Evolutionary conservation across 441 rosid genomes (phyloP).

Genomic region (Aquilaria agallochum): DNA sequence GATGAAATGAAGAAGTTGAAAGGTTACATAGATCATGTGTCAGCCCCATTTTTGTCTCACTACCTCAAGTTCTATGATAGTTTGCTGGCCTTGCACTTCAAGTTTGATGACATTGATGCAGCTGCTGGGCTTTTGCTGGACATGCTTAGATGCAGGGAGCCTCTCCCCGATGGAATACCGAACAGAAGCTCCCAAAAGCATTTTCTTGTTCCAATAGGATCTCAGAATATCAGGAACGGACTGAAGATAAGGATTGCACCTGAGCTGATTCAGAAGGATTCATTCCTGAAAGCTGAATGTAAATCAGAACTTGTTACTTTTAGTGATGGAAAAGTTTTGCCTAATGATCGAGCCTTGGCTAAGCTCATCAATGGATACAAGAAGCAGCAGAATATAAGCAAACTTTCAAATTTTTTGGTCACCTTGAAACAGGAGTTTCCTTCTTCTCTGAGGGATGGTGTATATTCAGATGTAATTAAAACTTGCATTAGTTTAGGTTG

Average conservation of each 20-base stretch:
- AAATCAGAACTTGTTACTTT: conserved; percentile 35
- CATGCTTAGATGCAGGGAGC: conserved; percentile 30
- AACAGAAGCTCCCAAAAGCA: conserved; percentile 26
- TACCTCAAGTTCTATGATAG: conserved; percentile 56
- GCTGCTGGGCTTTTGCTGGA: conserved; percentile 54
- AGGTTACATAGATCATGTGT: conserved; percentile 39
- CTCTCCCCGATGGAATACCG: conserved; percentile 19
- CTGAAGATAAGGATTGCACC: conserved; percentile 54
- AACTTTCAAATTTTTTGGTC: conserved; percentile 52
- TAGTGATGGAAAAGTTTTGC: conserved; percentile 46
- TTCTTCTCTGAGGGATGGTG: conserved; percentile 17
- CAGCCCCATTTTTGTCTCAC: conserved; percentile 40
- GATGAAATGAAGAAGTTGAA: conserved; percentile 74
- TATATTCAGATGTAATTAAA: conserved; percentile 52
- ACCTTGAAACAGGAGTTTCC: conserved; percentile 26
- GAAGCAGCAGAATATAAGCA: conserved; percentile 40
- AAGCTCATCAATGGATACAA: conserved; percentile 57
- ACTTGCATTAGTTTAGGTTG: conserved; percentile 61
- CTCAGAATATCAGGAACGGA: conserved; percentile 53
- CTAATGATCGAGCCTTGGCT: conserved; percentile 48
- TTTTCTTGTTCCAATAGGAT: conserved; percentile 60
- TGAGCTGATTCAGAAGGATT: conserved; percentile 44
- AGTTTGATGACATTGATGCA: conserved; percentile 64
- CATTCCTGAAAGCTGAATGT: conserved; percentile 24
- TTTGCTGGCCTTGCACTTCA: conserved; percentile 64